Conservation (phyloP, 345 rosid species). For the Lepidium aucheri region DNA sequence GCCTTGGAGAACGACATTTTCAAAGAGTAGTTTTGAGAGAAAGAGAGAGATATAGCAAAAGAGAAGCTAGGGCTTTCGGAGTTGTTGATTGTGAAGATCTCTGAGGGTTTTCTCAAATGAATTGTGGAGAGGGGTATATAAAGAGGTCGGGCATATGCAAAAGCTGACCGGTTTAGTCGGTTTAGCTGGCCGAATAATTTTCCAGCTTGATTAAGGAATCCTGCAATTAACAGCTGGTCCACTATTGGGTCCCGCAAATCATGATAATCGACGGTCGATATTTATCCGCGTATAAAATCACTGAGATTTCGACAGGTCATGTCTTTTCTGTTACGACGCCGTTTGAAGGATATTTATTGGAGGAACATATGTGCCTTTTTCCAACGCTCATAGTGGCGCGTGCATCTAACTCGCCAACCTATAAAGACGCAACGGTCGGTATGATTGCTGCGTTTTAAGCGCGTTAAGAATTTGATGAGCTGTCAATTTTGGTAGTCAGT, state of each 20-base stretch:
- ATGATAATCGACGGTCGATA: conserved; percentile 9
- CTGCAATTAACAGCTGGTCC: conserved; percentile 17
- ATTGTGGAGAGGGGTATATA: conserved; percentile 14
- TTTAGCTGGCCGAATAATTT: conserved; percentile 23
- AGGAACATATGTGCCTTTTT: not conserved
- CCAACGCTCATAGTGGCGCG: conserved; percentile 1
- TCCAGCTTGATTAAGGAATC: conserved; percentile 29
- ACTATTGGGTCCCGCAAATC: conserved; percentile 6
- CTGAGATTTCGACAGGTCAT: conserved; percentile 18
- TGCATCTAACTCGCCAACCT: not conserved
- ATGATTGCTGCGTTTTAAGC: not conserved
- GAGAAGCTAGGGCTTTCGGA: not conserved
- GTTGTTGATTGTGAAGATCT: not conserved
- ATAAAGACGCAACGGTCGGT: conserved; percentile 11
- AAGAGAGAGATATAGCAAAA: not conserved
- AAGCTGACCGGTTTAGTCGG: conserved; percentile 9
- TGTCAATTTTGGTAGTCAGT: not conserved
- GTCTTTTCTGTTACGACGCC: conserved; percentile 22
- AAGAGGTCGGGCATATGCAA: conserved; percentile 14
- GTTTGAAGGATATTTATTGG: conserved; percentile 8
- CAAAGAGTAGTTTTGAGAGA: too few species aligned
- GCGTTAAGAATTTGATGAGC: conserved; percentile 24
- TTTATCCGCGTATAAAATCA: not conserved
- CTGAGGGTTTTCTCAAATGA: not conserved
- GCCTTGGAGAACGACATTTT: conserved; percentile 41